Conservation (phyloP, 768 basidiomycete genomes). For the Boletus sp. region DNA sequence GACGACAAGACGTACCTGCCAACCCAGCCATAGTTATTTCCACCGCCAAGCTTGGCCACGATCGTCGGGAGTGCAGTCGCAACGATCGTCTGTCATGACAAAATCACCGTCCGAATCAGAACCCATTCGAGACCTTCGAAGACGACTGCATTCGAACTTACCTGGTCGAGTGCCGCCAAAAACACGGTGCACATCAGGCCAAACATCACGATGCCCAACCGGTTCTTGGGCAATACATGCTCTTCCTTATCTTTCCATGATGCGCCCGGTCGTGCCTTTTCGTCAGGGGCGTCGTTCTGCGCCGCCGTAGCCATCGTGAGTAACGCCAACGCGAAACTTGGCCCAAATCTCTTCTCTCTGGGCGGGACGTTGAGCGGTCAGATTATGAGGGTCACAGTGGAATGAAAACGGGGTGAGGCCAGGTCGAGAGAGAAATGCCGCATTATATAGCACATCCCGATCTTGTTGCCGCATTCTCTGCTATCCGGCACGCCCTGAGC, state of each 20-base stretch:
- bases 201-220: slow-evolving; percentile 24
- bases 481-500: not conserved
- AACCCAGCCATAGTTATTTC: slow-evolving; percentile 68
- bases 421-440: not conserved
- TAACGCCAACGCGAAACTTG: not conserved
- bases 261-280: slow-evolving; percentile 41
- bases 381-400: not conserved
- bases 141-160: slow-evolving; percentile 20
- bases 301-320: slow-evolving; percentile 7
- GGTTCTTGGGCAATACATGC: slow-evolving; percentile 47
- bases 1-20: slow-evolving; percentile 46
- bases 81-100: slow-evolving; percentile 52
- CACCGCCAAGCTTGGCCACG: slow-evolving; percentile 61
- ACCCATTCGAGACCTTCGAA: not conserved
- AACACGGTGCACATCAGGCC: slow-evolving; percentile 32
- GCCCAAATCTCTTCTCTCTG: not conserved
- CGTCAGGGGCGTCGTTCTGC: not conserved
- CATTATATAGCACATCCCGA: not conserved
- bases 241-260: slow-evolving; percentile 57
- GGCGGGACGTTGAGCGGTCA: not conserved
- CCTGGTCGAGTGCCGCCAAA: slow-evolving; percentile 60
- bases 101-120: not conserved
- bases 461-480: not conserved
- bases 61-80: slow-evolving; percentile 79
- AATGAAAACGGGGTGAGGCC: not conserved